These are phyloP conservation scores for Xanthoconium stramineum DNA, from an alignment of 768 basidiomycete genomes.

Conservation along the genomic window DNA sequence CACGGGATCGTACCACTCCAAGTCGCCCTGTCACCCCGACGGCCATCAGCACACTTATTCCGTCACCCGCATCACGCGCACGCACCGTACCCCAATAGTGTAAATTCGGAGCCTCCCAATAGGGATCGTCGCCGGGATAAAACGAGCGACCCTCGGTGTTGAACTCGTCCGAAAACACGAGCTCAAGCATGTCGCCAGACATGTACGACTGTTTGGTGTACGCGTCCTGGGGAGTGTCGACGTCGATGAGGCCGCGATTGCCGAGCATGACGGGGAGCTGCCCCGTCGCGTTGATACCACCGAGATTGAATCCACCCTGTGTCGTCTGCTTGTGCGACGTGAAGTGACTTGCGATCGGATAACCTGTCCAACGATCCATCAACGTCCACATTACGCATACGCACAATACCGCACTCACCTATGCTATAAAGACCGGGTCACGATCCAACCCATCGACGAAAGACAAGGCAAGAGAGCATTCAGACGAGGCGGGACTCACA, in stretches of 20 bases:
- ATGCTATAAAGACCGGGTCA: conserved; percentile 9
- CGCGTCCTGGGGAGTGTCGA: conserved; percentile 47
- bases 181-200: conserved; percentile 35
- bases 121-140: conserved; percentile 67
- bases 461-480: neutral
- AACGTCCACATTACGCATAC: neutral
- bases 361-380: conserved; percentile 31
- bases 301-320: conserved; percentile 65
- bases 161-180: conserved; percentile 85
- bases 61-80: neutral
- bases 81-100: conserved; percentile 67
- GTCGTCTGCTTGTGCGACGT: conserved; percentile 36
- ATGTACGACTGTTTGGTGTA: conserved; percentile 41
- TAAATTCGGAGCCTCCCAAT: conserved; percentile 51
- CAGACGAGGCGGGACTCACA: conserved; percentile 40
- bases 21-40: conserved; percentile 27
- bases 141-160: conserved; percentile 68
- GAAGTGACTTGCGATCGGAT: conserved; percentile 49
- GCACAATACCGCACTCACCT: conserved; percentile 5
- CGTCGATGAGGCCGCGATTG: conserved; percentile 50
- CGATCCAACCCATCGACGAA: neutral
- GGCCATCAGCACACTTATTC: conserved; percentile 2
- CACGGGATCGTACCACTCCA: conserved; percentile 61
- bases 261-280: conserved; percentile 50
- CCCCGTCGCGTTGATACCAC: conserved; percentile 71